These are phyloP conservation scores for Arxiozyma heterogenica DNA, from an alignment of 1,139 yeast genomes.

Conservation along the genomic window DNA sequence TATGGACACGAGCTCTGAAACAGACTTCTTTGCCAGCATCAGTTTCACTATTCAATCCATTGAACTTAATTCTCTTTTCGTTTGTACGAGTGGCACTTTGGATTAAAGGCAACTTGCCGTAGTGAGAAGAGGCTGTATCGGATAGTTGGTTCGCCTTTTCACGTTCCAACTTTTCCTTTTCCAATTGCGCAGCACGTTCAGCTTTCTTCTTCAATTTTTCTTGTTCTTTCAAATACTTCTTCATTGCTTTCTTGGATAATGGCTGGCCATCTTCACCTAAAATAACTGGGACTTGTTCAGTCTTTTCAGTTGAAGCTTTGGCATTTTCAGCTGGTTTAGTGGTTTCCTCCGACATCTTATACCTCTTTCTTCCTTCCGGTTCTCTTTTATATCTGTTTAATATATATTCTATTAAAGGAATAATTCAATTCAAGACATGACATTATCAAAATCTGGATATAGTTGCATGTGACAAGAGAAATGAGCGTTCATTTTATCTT, in stretches of 20 bases:
- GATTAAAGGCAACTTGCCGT: constrained; percentile 82
- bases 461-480: too few species aligned
- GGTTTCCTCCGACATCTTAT: constrained; percentile 14
- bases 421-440: too few species aligned
- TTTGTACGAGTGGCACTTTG: constrained; percentile 64
- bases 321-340: constrained; percentile 8
- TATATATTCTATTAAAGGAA: too few species aligned
- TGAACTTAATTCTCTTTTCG: constrained; percentile 47
- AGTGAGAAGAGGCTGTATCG: constrained; percentile 78
- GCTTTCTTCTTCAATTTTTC: constrained; percentile 91
- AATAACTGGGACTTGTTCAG: constrained; percentile 25
- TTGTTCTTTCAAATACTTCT: constrained; percentile 86
- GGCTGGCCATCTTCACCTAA: constrained; percentile 87
- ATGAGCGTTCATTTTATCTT: too few species aligned
- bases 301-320: constrained; percentile 3
- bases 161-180: constrained; percentile 68
- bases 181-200: constrained; percentile 82
- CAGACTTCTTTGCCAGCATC: constrained; percentile 73
- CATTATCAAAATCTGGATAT: too few species aligned
- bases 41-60: constrained; percentile 42
- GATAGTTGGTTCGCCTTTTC: constrained; percentile 51
- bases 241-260: constrained; percentile 86
- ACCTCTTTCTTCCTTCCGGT: neutral
- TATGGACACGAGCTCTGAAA: constrained; percentile 91
- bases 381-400: too few species aligned